Conservation (phyloP, 2,329 filamentous ascomycete species). For the Exserohilum rostratum region DNA sequence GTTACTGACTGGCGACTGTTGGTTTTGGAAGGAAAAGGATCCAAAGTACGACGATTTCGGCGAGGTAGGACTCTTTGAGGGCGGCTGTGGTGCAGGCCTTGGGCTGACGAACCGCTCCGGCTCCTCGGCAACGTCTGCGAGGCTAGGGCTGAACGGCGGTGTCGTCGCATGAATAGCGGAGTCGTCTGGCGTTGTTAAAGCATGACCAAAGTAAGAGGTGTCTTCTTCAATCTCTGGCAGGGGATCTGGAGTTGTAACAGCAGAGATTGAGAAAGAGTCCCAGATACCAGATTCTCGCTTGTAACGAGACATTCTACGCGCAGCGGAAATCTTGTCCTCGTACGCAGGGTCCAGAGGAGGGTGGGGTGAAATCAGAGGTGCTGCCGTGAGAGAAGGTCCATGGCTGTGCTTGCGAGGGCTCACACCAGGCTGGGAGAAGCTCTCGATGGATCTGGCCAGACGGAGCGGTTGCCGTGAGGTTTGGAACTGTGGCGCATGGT, state of each 20-base stretch:
- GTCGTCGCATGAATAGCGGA: constrained; percentile 48
- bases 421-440: constrained; percentile 61
- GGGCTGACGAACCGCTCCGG: constrained; percentile 44
- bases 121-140: constrained; percentile 48
- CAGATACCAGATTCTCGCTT: constrained; percentile 44
- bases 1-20: constrained; percentile 25
- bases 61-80: constrained; percentile 31
- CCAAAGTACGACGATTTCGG: constrained; percentile 38
- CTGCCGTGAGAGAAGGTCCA: constrained; percentile 49
- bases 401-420: constrained; percentile 48
- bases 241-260: constrained; percentile 20
- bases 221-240: constrained; percentile 40
- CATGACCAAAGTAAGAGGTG: constrained; percentile 43
- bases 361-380: constrained; percentile 49
- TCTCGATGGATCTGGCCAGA: constrained; percentile 53
- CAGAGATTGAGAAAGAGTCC: constrained; percentile 35
- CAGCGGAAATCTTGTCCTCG: background rate
- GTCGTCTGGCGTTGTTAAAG: constrained; percentile 52
- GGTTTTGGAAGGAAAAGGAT: constrained; percentile 34
- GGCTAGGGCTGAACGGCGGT: constrained; percentile 49
- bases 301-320: constrained; percentile 15
- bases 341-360: constrained; percentile 22
- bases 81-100: constrained; percentile 42
- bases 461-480: constrained; percentile 30
- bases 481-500: constrained; percentile 16